Conservation (phyloP, 306 rosid species). For the Prunus mume region DNA sequence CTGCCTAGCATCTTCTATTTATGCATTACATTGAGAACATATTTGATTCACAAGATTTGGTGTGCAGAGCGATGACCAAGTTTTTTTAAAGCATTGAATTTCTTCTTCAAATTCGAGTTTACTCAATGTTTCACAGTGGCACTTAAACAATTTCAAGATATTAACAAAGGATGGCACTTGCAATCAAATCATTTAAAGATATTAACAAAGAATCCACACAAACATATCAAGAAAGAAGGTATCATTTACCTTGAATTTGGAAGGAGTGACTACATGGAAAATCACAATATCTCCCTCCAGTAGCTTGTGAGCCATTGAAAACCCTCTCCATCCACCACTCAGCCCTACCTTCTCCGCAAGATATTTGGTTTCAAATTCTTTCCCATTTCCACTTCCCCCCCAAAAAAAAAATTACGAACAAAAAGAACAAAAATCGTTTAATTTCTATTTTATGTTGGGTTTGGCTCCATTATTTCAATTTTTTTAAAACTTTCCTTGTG, state of each 20-base stretch:
- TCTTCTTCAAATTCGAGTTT: background rate
- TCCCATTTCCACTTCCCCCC: conserved; percentile 3
- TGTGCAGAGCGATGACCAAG: background rate
- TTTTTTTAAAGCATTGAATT: background rate
- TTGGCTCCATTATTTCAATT: no score
- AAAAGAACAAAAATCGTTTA: background rate
- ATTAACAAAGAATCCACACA: background rate
- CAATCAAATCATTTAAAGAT: no score
- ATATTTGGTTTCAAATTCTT: conserved; percentile 28
- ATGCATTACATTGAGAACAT: background rate
- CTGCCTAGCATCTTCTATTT: background rate
- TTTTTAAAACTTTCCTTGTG: no score
- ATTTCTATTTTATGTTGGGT: no score
- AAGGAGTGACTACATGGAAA: conserved; percentile 36
- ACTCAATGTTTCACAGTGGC: background rate
- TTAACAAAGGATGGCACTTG: no score
- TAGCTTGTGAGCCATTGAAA: conserved; percentile 34
- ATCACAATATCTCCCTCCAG: conserved; percentile 32
- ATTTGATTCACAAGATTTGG: background rate
- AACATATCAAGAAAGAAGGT: background rate
- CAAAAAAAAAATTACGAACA: no score
- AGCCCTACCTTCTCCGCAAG: conserved; percentile 33
- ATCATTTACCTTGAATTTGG: conserved; percentile 44
- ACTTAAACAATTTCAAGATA: background rate
- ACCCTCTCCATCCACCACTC: conserved; percentile 54